Evolutionary conservation across 768 basidiomycete genomes (phyloP).

Genomic region (Hygrocybe coccinea): DNA sequence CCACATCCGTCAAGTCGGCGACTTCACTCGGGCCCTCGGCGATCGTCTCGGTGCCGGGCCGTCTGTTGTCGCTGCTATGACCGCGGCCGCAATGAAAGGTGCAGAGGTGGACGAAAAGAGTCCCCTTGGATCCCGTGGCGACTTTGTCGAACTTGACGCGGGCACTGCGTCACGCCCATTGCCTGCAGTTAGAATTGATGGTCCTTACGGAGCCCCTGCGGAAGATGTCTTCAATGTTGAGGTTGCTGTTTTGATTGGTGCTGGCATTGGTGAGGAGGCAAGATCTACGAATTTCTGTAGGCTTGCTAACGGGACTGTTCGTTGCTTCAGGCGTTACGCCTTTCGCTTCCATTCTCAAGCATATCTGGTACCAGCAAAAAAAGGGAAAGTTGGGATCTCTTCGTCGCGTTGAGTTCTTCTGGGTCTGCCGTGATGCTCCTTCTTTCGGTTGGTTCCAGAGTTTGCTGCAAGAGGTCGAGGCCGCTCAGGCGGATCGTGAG

Average conservation of each 20-base stretch:
- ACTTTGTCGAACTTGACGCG: slow-evolving; percentile 76
- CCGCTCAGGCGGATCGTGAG: slow-evolving; percentile 84
- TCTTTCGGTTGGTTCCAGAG: slow-evolving; percentile 98
- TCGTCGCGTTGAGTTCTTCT: slow-evolving; percentile 89
- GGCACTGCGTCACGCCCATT: slow-evolving; percentile 45
- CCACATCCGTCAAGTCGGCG: slow-evolving; percentile 92
- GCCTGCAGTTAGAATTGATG: slow-evolving; percentile 75
- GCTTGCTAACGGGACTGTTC: slow-evolving; percentile 3
- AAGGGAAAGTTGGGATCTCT: slow-evolving; percentile 71
- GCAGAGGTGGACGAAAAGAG: slow-evolving; percentile 54
- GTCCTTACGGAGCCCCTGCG: slow-evolving; percentile 89
- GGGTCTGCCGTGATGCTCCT: slow-evolving; percentile 91
- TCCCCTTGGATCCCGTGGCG: slow-evolving; percentile 53
- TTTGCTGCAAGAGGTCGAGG: slow-evolving; percentile 82
- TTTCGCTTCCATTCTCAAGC: slow-evolving; percentile 90
- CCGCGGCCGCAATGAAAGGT: slow-evolving; percentile 73
- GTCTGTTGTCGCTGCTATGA: slow-evolving; percentile 71
- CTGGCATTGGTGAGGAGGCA: slow-evolving; percentile 72
- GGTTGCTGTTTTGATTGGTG: slow-evolving; percentile 87
- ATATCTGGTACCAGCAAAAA: slow-evolving; percentile 92
- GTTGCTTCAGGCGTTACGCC: slow-evolving; percentile 71
- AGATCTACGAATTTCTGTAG: neutral
- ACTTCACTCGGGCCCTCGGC: slow-evolving; percentile 79
- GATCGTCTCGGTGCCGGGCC: slow-evolving; percentile 82
- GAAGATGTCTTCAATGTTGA: slow-evolving; percentile 85